Base-by-base conservation (phyloP, 2,329 filamentous ascomycete genomes). In the Fonsecaea multimorphosa region DNA sequence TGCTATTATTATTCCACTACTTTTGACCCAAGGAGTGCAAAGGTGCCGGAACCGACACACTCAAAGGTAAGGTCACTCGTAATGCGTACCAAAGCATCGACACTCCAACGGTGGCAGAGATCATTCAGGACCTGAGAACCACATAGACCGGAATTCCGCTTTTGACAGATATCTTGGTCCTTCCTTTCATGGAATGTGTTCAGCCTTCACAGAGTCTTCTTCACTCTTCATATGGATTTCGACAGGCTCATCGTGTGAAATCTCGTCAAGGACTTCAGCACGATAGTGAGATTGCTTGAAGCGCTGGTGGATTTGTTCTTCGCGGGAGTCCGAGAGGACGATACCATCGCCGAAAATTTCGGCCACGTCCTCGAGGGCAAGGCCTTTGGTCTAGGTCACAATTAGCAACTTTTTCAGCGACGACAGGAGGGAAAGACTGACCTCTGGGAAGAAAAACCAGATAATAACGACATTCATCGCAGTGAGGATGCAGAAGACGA, bases 391-490 rank as follows among this genome's bases (percentile, higher is more conserved):
- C 57, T 59, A 49, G 27, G 8, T 34, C 40, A 19, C 8, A 31
- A 9, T 59, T 24, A 59, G 57, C 19, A 11, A n/a, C 16, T 14
- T 27, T 27, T 14, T 9, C 5, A 24, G 5, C 11, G 44, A 24
- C 9, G 1, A 14, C 19, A 9, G 11, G 22, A 27, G 8, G 6
- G 29, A 19, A 32, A 34, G 12, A 54, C 27, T n/a, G 12, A 63
- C 60, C 67, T 77, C 75, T 7, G 75, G 67, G 19, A 67, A 61
- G 22, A n/a, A 38, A 22, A 61, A 57, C 31, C 31, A 67, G 8
- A 67, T 38, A 19, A 67, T 55, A 4, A 64, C 40, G 22, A 44
- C 52, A 32, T 49, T 52, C 8, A 64, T 9, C 7, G 46, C 52
- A 4, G 55, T 64, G 5, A 61, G 38, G 19, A 61, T 38, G 36